These are phyloP conservation scores for Penicillium soppii DNA, from an alignment of 495 filamentous ascomycete species.

Conservation along the genomic window DNA sequence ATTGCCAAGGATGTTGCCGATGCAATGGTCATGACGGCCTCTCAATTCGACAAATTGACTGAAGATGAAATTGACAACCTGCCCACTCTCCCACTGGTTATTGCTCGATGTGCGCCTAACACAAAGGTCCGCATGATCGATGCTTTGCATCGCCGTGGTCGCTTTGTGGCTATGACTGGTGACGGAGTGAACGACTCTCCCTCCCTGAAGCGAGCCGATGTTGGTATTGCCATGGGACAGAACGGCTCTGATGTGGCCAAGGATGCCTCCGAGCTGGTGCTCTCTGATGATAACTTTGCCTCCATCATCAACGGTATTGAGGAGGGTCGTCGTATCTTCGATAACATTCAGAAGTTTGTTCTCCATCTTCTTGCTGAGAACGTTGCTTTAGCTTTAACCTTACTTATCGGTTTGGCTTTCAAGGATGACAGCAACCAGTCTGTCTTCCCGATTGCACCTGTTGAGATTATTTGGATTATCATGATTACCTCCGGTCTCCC, in stretches of 20 bases:
- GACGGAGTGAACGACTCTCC: slow-evolving; percentile 89
- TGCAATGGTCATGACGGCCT: slow-evolving; percentile 68
- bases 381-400: slow-evolving; percentile 64
- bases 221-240: slow-evolving; percentile 83
- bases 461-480: slow-evolving; percentile 77
- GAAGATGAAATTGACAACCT: slow-evolving; percentile 64
- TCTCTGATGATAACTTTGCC: slow-evolving; percentile 83
- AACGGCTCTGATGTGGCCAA: slow-evolving; percentile 82
- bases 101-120: slow-evolving; percentile 68
- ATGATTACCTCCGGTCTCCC: slow-evolving; percentile 73
- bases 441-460: slow-evolving; percentile 70
- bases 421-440: slow-evolving; percentile 63
- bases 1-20: slow-evolving; percentile 55
- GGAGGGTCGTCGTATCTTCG: slow-evolving; percentile 70
- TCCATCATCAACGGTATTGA: slow-evolving; percentile 74
- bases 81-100: slow-evolving; percentile 64
- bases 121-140: slow-evolving; percentile 81
- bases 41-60: slow-evolving; percentile 65
- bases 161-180: slow-evolving; percentile 82
- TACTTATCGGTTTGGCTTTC: slow-evolving; percentile 71
- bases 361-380: slow-evolving; percentile 73
- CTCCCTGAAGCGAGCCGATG: slow-evolving; percentile 75
- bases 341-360: slow-evolving; percentile 79
- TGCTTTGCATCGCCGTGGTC: slow-evolving; percentile 63
- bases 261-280: slow-evolving; percentile 78